Conservation (phyloP, 345 rosid species). For the Dovyalis caffra region DNA sequence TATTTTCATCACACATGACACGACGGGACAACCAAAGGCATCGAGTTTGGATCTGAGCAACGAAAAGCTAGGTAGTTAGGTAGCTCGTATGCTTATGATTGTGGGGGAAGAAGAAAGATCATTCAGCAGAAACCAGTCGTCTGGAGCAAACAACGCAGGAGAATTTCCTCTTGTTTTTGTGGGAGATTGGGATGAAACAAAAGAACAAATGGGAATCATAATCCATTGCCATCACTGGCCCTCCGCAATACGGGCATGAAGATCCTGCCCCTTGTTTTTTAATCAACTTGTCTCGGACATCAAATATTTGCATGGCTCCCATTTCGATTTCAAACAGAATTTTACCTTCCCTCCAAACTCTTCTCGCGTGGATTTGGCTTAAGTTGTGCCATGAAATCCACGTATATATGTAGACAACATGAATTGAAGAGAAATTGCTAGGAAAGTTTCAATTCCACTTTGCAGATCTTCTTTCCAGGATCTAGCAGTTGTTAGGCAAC, state of each 20-base stretch:
- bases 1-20: no score
- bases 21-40: no score
- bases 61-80: no score
- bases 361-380: no score
- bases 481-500: not conserved
- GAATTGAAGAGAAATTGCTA: not conserved
- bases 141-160: conserved; percentile 33
- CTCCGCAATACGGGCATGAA: conserved; percentile 28
- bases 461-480: not conserved
- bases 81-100: no score
- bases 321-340: not conserved
- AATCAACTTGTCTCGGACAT: conserved; percentile 21
- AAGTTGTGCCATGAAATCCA: no score
- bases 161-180: conserved; percentile 24
- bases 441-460: not conserved
- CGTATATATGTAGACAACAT: no score
- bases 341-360: not conserved
- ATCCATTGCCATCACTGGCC: conserved; percentile 22
- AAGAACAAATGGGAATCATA: conserved; percentile 15
- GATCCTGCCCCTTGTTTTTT: conserved; percentile 8
- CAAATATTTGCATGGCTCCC: conserved; percentile 17
- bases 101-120: not conserved
- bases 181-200: conserved; percentile 31
- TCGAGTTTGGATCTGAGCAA: no score
- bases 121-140: conserved; percentile 16